Evolutionary conservation across 768 basidiomycete genomes (phyloP).

Genomic region (Gloeopeniophorella convolvens): DNA sequence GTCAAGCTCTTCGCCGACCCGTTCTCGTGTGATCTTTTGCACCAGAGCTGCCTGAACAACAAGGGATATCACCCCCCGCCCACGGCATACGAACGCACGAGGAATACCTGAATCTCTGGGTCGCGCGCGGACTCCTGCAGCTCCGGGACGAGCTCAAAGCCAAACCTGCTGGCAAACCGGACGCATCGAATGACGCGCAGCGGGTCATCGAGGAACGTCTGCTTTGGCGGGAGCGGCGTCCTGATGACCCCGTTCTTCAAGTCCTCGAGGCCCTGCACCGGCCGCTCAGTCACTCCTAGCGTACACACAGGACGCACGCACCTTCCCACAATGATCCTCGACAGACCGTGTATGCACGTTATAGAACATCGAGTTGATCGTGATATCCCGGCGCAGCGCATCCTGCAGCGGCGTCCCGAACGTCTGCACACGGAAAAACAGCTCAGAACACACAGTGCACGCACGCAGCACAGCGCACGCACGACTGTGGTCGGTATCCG

Average conservation of each 20-base stretch:
- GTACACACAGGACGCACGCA: constrained; percentile 23
- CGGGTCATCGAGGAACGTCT: constrained; percentile 94
- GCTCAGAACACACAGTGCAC: no score
- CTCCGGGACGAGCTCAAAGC: constrained; percentile 68
- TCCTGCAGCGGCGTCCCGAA: constrained; percentile 93
- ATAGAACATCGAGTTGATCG: constrained; percentile 95
- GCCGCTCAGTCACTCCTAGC: neutral
- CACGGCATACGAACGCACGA: neutral
- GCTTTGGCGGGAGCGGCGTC: constrained; percentile 78
- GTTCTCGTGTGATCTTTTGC: constrained; percentile 82
- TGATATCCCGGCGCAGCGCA: constrained; percentile 83
- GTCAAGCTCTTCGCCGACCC: constrained; percentile 84
- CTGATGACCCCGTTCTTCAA: constrained; percentile 71
- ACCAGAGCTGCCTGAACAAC: constrained; percentile 51
- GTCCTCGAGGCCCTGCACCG: constrained; percentile 72
- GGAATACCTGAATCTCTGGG: constrained; percentile 54
- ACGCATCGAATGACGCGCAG: constrained; percentile 86
- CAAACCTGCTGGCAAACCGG: constrained; percentile 87
- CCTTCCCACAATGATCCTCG: constrained; percentile 84
- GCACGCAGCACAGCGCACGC: no score
- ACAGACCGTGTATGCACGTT: constrained; percentile 82
- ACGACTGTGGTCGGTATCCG: constrained; percentile 88
- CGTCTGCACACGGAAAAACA: no score
- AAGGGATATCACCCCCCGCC: neutral
- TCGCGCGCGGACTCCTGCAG: constrained; percentile 58